phyloP scores from a whole-genome alignment of 495 filamentous ascomycete species.

The Penicillium chermesinum region DNA sequence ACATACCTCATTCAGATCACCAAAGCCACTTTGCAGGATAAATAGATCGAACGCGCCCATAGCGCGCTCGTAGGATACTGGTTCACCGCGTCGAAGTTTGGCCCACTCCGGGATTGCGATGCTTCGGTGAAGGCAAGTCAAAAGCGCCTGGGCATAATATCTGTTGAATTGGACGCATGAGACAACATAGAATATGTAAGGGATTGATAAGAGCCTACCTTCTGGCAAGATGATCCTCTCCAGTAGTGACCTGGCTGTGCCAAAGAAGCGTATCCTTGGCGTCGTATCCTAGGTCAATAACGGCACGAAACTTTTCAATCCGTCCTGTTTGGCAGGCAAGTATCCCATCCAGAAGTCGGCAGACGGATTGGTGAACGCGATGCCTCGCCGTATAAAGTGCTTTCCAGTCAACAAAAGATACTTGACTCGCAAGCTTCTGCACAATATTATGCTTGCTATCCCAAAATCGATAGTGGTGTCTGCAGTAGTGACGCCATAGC shows the following conservation, averaged over 20 bases:
- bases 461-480: constrained; percentile 65
- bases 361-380: constrained; percentile 49
- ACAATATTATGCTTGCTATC: constrained; percentile 57
- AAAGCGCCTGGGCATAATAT: constrained; percentile 65
- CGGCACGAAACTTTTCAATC: constrained; percentile 60
- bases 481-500: constrained; percentile 77
- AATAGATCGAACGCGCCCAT: constrained; percentile 86
- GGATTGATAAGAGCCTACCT: constrained; percentile 45
- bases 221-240: constrained; percentile 75
- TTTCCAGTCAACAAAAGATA: constrained; percentile 71
- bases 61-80: constrained; percentile 63
- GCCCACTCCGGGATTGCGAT: constrained; percentile 74
- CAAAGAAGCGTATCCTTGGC: constrained; percentile 77
- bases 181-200: neutral
- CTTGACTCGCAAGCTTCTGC: constrained; percentile 46
- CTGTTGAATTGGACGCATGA: too few species aligned
- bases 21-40: constrained; percentile 61
- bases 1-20: constrained; percentile 68
- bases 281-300: constrained; percentile 74
- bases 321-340: constrained; percentile 62
- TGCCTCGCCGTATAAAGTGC: constrained; percentile 59
- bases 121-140: constrained; percentile 76
- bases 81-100: constrained; percentile 45
- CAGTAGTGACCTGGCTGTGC: constrained; percentile 54
- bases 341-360: constrained; percentile 60